These are phyloP conservation scores for Xylariaceae sp. DNA, from an alignment of 2,329 filamentous ascomycete species.

Conservation along the genomic window DNA sequence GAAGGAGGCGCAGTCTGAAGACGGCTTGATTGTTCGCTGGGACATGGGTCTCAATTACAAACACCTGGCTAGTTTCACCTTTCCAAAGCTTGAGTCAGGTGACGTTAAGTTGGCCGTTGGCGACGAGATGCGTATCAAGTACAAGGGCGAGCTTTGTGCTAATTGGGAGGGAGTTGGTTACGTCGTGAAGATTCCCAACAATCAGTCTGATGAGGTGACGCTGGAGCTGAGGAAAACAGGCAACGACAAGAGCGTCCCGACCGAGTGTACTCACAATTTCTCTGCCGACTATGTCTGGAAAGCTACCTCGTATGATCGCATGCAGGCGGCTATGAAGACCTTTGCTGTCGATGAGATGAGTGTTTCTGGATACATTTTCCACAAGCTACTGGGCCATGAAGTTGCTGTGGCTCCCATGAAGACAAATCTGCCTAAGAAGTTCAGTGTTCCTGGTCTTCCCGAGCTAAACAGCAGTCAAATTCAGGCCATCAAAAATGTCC, in stretches of 20 bases:
- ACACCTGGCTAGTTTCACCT: constrained; percentile 88
- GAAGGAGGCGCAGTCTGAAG: constrained; percentile 96
- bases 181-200: constrained; percentile 99
- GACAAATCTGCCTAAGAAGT: constrained; percentile 92
- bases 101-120: constrained; percentile 97
- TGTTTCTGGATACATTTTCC: constrained; percentile 97
- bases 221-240: constrained; percentile 91
- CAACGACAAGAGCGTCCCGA: constrained; percentile 93
- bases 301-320: constrained; percentile 96
- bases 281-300: constrained; percentile 99
- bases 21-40: constrained; percentile 92
- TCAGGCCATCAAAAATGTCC: constrained; percentile 89
- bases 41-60: constrained; percentile 96
- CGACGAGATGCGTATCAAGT: constrained; percentile 96
- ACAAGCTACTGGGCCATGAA: constrained; percentile 91
- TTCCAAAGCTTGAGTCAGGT: constrained; percentile 94
- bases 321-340: constrained; percentile 99
- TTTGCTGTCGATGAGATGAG: constrained; percentile 98
- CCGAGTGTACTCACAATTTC: constrained; percentile 95
- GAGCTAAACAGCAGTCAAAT: constrained; percentile 96
- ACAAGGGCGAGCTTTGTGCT: constrained; percentile 86
- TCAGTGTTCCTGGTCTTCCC: constrained; percentile 88
- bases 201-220: constrained; percentile 95
- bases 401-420: constrained; percentile 94
- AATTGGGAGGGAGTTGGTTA: constrained; percentile 98